Evolutionary conservation across 768 basidiomycete species (phyloP).

Genomic region (Leccinum longicurvipes): DNA sequence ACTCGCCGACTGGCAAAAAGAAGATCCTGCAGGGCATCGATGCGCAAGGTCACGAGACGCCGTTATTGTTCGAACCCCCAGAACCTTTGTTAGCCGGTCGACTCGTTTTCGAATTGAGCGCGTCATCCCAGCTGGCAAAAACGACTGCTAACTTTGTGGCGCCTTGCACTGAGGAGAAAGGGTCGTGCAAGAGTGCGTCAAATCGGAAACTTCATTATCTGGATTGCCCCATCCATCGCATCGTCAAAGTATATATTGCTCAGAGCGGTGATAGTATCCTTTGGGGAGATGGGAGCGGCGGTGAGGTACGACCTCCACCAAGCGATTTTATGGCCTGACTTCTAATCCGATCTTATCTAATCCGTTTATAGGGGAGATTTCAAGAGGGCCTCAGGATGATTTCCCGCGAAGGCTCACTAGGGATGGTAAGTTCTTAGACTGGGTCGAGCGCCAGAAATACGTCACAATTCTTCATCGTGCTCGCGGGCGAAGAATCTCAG

Average conservation of each 20-base stretch:
- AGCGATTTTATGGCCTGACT: neutral
- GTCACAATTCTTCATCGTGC: slow-evolving; percentile 50
- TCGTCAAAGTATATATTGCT: slow-evolving; percentile 46
- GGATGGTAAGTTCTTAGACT: slow-evolving; percentile 46
- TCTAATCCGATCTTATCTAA: slow-evolving; percentile 22
- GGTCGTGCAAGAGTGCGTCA: slow-evolving; percentile 43
- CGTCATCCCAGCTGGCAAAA: slow-evolving; percentile 40
- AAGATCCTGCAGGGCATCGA: slow-evolving; percentile 44
- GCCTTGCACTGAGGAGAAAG: slow-evolving; percentile 45
- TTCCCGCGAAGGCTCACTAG: slow-evolving; percentile 42
- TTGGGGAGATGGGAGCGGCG: slow-evolving; percentile 49
- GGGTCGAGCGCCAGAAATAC: slow-evolving; percentile 46
- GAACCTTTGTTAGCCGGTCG: slow-evolving; percentile 39
- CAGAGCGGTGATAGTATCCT: slow-evolving; percentile 58
- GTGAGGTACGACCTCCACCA: slow-evolving; percentile 40
- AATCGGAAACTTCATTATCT: slow-evolving; percentile 45
- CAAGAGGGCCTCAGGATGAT: slow-evolving; percentile 43
- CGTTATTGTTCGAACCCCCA: slow-evolving; percentile 36
- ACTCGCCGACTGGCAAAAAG: slow-evolving; percentile 41
- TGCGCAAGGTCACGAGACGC: slow-evolving; percentile 27
- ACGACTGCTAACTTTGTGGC: slow-evolving; percentile 47
- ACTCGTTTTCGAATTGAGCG: slow-evolving; percentile 40
- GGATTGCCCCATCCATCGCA: slow-evolving; percentile 43
- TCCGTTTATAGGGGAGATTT: slow-evolving; percentile 48
- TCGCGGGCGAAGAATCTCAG: slow-evolving; percentile 38